phyloP scores from a whole-genome alignment of 257 asterid species.

The Lantana camara region DNA sequence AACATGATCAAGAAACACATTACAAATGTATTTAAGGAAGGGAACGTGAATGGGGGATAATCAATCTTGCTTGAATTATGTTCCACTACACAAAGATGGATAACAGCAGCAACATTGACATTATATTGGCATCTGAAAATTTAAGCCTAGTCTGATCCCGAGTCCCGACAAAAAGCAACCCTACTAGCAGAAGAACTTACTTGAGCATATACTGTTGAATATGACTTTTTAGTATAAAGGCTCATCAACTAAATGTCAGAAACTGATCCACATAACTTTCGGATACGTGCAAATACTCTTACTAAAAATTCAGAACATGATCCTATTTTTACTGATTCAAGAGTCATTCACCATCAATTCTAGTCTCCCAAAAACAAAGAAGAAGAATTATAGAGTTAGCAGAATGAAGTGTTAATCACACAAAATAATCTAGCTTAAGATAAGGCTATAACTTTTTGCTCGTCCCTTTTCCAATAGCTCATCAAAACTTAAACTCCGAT shows the following conservation, averaged over 20 bases:
- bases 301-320: no score
- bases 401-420: no score
- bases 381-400: no score
- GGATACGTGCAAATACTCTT: no score
- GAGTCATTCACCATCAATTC: no score
- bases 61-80: constrained; percentile 1
- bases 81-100: not conserved
- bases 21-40: not conserved
- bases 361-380: no score
- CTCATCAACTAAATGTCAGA: not conserved
- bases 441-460: no score
- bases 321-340: not conserved
- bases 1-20: constrained; percentile 5
- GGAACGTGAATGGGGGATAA: constrained; percentile 40
- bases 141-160: not conserved
- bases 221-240: not conserved
- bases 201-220: not conserved
- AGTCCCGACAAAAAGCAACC: not conserved
- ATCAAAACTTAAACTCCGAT: constrained; percentile 9
- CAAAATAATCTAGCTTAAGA: no score
- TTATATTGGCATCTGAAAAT: not conserved
- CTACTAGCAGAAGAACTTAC: constrained; percentile 1
- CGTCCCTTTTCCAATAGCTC: not conserved
- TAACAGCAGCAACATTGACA: not conserved
- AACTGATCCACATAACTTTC: not conserved